phyloP scores from a whole-genome alignment of 257 asterid genomes.

The Plantago elongata region DNA sequence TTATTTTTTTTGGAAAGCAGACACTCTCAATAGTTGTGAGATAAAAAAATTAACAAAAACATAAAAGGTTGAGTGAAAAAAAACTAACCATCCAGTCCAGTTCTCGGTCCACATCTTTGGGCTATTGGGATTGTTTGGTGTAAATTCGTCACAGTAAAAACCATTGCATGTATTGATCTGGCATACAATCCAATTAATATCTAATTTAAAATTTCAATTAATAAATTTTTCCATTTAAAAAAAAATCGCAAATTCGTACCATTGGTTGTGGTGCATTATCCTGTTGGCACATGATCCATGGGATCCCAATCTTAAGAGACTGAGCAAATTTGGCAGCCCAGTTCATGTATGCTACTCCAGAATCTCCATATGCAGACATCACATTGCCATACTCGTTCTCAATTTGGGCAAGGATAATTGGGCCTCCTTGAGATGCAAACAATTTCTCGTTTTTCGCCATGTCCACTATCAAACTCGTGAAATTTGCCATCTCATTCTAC shows the following conservation, averaged over 20 bases:
- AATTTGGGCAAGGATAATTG: conserved; percentile 45
- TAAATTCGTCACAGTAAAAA: conserved; percentile 39
- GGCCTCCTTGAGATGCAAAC: conserved; percentile 64
- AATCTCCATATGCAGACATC: conserved; percentile 34
- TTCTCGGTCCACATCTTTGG: conserved; percentile 68
- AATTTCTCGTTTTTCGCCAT: conserved; percentile 41
- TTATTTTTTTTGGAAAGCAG: too few species aligned
- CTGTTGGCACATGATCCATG: conserved; percentile 63
- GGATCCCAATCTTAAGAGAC: conserved; percentile 38
- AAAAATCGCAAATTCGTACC: conserved; percentile 13
- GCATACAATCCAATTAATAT: not conserved
- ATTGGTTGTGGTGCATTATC: conserved; percentile 44
- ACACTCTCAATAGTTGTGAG: too few species aligned
- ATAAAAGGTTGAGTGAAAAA: not conserved
- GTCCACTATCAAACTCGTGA: conserved; percentile 37
- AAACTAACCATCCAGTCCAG: conserved; percentile 56
- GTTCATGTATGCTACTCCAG: conserved; percentile 37
- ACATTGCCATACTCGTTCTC: conserved; percentile 53
- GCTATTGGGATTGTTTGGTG: conserved; percentile 33
- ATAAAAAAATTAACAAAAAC: not conserved
- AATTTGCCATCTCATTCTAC: conserved; percentile 51
- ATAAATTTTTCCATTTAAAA: too few species aligned
- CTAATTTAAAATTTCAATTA: too few species aligned
- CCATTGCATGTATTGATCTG: conserved; percentile 53
- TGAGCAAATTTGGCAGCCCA: conserved; percentile 47